These are phyloP conservation scores for Corynespora cassiicola DNA, from an alignment of 2,329 filamentous ascomycete species.

Conservation along the genomic window DNA sequence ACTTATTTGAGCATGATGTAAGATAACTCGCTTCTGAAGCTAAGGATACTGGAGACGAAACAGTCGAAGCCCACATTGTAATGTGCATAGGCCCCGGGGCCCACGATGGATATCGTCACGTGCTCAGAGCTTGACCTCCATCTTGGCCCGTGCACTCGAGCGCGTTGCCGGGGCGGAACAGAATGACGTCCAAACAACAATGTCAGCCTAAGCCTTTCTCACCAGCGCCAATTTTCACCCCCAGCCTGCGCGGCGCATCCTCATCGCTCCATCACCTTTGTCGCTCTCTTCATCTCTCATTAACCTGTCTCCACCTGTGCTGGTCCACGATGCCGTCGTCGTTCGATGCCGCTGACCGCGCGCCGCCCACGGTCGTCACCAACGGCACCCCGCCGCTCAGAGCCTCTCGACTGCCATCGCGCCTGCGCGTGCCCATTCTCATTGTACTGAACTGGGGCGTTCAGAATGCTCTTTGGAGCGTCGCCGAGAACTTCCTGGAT, in stretches of 20 bases:
- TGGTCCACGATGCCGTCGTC: conserved; percentile 1
- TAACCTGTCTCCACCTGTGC: conserved; percentile 1
- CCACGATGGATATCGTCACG: too few relatives aligned
- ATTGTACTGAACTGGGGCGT: conserved; percentile 65
- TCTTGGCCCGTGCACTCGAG: conserved; percentile 4
- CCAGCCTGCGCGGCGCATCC: conserved; percentile 20
- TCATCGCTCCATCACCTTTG: conserved; percentile 9
- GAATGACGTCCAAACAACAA: conserved; percentile 19
- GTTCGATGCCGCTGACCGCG: conserved; percentile 38
- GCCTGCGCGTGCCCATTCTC: conserved; percentile 50
- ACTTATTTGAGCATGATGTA: too few relatives aligned
- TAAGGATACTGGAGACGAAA: too few relatives aligned
- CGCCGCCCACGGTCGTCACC: conserved; percentile 30
- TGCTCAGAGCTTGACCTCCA: too few relatives aligned
- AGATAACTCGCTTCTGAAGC: too few relatives aligned
- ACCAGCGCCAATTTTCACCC: conserved; percentile 3
- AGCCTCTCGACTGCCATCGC: conserved; percentile 38
- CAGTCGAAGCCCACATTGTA: too few relatives aligned
- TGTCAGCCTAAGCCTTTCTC: conserved; percentile 1
- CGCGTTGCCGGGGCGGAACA: conserved; percentile 2
- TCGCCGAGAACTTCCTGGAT: conserved; percentile 65
- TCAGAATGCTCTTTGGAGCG: conserved; percentile 69
- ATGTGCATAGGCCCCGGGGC: too few relatives aligned
- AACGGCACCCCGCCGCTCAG: conserved; percentile 27
- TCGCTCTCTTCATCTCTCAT: conserved; percentile 6